Evolutionary conservation across 1,284 basidiomycete species (phyloP).

Genomic region (Laetiporus sulphureus): DNA sequence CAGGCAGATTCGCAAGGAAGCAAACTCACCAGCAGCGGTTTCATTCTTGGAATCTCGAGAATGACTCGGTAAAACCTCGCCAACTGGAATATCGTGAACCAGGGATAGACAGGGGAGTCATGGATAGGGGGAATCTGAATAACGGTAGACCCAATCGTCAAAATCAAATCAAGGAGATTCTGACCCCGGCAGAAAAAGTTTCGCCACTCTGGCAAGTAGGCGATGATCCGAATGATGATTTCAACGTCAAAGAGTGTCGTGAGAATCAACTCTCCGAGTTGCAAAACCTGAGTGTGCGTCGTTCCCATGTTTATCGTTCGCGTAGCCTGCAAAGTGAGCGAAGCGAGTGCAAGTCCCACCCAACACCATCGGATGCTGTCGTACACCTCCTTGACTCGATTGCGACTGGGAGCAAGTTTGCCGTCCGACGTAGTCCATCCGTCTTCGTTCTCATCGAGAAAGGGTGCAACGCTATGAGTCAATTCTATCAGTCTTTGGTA

Average conservation of each 20-base stretch:
- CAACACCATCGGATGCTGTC: constrained; percentile 67
- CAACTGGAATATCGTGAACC: constrained; percentile 91
- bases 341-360: constrained; percentile 70
- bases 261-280: constrained; percentile 72
- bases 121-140: constrained; percentile 85
- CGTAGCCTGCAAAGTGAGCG: constrained; percentile 76
- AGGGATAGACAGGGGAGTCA: constrained; percentile 66
- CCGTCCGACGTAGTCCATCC: constrained; percentile 47
- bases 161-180: constrained; percentile 77
- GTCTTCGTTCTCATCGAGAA: constrained; percentile 49
- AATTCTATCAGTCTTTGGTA: constrained; percentile 23
- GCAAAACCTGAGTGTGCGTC: constrained; percentile 42
- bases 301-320: constrained; percentile 51
- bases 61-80: constrained; percentile 93
- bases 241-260: constrained; percentile 87
- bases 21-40: constrained; percentile 59
- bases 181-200: constrained; percentile 63
- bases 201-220: constrained; percentile 79
- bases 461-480: constrained; percentile 28
- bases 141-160: constrained; percentile 76
- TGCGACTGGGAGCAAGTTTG: constrained; percentile 35
- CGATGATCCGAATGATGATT: constrained; percentile 73
- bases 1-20: constrained; percentile 3
- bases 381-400: constrained; percentile 48
- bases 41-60: constrained; percentile 83